Conservation (phyloP, 2,329 filamentous ascomycete genomes). For the Colletotrichum sp. region DNA sequence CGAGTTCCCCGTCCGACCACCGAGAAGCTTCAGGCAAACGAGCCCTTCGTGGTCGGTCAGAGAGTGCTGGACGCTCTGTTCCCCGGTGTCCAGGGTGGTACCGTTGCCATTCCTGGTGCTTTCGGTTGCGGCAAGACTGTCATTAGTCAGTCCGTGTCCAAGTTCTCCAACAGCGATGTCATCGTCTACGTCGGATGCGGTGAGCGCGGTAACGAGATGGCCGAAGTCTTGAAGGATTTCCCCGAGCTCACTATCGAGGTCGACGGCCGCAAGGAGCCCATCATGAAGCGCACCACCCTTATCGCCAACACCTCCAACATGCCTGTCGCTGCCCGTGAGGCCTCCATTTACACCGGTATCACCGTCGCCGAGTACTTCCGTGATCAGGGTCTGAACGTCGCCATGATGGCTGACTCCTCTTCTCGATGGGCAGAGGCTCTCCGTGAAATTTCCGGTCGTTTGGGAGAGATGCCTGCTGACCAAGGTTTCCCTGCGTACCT, state of each 20-base stretch:
- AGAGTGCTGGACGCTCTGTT: constrained; percentile 96
- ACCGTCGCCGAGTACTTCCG: constrained; percentile 96
- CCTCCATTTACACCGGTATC: constrained; percentile 97
- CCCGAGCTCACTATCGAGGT: constrained; percentile 96
- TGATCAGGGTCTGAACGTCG: constrained; percentile 95
- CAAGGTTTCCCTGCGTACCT: constrained; percentile 99
- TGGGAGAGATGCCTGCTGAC: constrained; percentile 99
- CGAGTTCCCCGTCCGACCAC: constrained; percentile 91
- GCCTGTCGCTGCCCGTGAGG: constrained; percentile 97
- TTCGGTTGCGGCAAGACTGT: constrained; percentile 99
- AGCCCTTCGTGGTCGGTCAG: constrained; percentile 95
- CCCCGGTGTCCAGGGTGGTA: constrained; percentile 95
- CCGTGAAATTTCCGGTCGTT: constrained; percentile 96
- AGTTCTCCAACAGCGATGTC: constrained; percentile 99
- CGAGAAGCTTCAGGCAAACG: constrained; percentile 88
- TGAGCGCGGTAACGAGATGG: constrained; percentile 99
- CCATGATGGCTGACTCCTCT: constrained; percentile 99
- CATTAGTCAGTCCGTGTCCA: constrained; percentile 97
- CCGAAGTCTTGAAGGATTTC: constrained; percentile 99
- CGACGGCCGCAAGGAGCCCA: constrained; percentile 93
- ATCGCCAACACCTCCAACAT: constrained; percentile 99
- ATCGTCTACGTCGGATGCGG: constrained; percentile 95
- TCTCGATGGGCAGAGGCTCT: constrained; percentile 98
- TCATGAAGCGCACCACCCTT: constrained; percentile 99
- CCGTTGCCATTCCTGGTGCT: constrained; percentile 96